phyloP scores from a whole-genome alignment of 306 rosid species.

The Citrullus amarus region DNA sequence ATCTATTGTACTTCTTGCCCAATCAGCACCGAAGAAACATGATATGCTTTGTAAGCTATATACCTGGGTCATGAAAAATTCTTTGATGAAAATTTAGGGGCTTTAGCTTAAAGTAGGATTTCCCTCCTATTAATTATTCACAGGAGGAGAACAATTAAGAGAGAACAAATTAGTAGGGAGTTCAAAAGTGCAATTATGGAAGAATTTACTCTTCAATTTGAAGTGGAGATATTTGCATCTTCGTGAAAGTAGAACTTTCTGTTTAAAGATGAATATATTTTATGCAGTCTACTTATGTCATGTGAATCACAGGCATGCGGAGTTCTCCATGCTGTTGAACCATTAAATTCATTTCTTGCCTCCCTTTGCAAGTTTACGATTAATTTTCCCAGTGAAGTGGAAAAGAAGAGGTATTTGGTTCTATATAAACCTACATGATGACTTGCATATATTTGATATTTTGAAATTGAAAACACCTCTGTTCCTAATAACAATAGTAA shows the following conservation, averaged over 20 bases:
- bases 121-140: neutral
- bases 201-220: neutral
- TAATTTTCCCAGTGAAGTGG: slow-evolving; percentile 75
- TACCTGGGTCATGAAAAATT: neutral
- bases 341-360: slow-evolving; percentile 87
- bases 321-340: slow-evolving; percentile 87
- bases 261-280: neutral
- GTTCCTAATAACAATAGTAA: neutral
- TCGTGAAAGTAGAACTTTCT: neutral
- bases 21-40: no score
- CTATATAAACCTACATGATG: neutral
- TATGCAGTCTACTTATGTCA: neutral
- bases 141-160: neutral
- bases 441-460: neutral
- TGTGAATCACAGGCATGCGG: slow-evolving; percentile 74
- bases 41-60: no score
- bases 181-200: neutral
- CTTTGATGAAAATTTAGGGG: neutral
- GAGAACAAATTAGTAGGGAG: neutral
- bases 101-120: neutral
- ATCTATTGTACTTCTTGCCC: no score
- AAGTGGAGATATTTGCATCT: neutral
- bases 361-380: slow-evolving; percentile 96
- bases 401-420: slow-evolving; percentile 59
- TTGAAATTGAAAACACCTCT: neutral